Base-by-base conservation (phyloP, 768 basidiomycete genomes). In the Termitomyces sp. region DNA sequence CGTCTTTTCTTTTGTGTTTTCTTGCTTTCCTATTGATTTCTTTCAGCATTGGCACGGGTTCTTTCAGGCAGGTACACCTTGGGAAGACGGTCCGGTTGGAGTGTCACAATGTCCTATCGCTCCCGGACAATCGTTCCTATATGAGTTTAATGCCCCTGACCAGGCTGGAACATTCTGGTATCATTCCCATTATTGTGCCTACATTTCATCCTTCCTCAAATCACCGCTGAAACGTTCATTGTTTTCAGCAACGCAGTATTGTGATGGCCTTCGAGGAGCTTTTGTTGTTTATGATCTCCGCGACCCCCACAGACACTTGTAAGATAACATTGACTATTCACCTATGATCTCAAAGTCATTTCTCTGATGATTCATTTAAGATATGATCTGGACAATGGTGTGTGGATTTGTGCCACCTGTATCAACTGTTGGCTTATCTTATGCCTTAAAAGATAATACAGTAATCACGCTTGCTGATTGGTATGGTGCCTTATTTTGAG, bases 101-200 rank as follows among this genome's bases (percentile, higher is more conserved):
- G 74, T 73, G 1, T 71, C 59, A 6, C 76, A 77, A 54, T 78
- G 77, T 54, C 79, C 77, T 9, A 73, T 80, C 31, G 55, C 71
- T 5, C 59, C 69, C 32, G 68, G 65, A 0, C 56, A 78, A 48
- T 70, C 72, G 2, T 79, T 76, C 64, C 43, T 70, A 31, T 79
- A 81, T 61, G 43, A 70, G 2, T 54, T 54, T 15, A 46, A 46
- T 15, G 53, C 22, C 2, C 44, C 33, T 5, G 32, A 40, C 15
- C 53, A 54, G 25, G 53, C 53, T 7, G 53, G 53, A 25, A 54
- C 53, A 7, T 54, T 47, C 20, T 54, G 53, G 53, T 54, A 54
- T 47, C 53, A 54, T 23, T 54, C 53, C 9, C 53, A 54, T 31
- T 31, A 35, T 35, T 54, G 53, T 47, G 10, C 3, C 33, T 33